phyloP scores from a whole-genome alignment of 2,329 filamentous ascomycete species.

The Aspergillus puulaauensis region DNA sequence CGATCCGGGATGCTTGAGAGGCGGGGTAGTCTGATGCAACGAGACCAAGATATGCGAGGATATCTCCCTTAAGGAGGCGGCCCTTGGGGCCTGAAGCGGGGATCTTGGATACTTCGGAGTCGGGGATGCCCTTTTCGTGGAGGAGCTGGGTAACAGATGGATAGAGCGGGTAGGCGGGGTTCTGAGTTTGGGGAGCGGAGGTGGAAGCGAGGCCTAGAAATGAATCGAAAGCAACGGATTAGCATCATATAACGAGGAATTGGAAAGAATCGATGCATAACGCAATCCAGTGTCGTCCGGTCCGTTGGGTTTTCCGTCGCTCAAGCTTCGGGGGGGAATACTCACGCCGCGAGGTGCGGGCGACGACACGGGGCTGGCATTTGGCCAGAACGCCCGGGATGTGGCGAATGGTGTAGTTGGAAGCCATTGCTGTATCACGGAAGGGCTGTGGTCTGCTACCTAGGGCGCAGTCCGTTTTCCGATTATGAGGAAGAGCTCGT shows the following conservation, averaged over 20 bases:
- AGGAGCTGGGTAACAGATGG: constrained; percentile 84
- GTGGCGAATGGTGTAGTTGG: constrained; percentile 32
- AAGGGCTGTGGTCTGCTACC: constrained; percentile 6
- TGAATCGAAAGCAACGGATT: neutral
- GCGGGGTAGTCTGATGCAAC: constrained; percentile 72
- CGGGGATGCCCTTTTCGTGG: constrained; percentile 72
- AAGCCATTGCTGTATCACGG: constrained; percentile 30
- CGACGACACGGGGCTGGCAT: constrained; percentile 31
- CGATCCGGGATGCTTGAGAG: constrained; percentile 68
- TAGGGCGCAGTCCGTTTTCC: neutral
- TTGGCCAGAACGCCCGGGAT: constrained; percentile 35
- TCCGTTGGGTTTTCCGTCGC: neutral
- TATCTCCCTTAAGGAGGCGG: constrained; percentile 89
- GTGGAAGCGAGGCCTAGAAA: constrained; percentile 36
- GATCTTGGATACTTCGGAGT: constrained; percentile 76
- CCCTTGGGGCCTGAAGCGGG: constrained; percentile 83
- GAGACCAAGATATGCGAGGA: constrained; percentile 82
- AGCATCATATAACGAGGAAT: neutral
- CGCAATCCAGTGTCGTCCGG: neutral
- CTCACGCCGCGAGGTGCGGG: constrained; percentile 35
- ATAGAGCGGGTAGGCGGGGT: constrained; percentile 50
- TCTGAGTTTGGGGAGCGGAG: constrained; percentile 36
- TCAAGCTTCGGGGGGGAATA: constrained; percentile 15
- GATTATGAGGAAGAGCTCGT: constrained; percentile 10
- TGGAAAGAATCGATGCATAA: neutral